Conservation (phyloP, 805 yeast genomes). For the Wickerhamomyces xylosicus region DNA sequence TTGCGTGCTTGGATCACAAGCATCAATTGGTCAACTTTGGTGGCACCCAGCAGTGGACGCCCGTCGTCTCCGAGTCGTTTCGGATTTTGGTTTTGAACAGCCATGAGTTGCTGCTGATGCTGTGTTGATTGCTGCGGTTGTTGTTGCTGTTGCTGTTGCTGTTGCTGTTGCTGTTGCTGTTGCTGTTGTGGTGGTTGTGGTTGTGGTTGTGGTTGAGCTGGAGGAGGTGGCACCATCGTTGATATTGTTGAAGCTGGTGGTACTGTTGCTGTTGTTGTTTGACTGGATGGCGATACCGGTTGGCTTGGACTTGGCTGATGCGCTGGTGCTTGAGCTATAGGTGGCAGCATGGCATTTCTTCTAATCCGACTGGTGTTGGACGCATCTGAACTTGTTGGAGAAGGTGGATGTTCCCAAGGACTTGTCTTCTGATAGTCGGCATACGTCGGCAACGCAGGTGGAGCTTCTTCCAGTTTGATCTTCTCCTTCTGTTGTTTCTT, state of each 20-base stretch:
- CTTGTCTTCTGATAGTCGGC: not conserved
- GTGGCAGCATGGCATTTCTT: not conserved
- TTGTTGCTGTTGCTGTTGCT: conserved; percentile 6
- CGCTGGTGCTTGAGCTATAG: not conserved
- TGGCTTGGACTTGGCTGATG: too few relatives aligned
- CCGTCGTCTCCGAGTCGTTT: conserved; percentile 42
- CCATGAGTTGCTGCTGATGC: conserved; percentile 12
- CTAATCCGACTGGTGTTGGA: not conserved
- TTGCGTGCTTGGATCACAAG: conserved; percentile 82
- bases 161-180: conserved; percentile 8
- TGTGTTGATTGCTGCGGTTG: conserved; percentile 1
- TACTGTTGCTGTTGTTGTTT: conserved; percentile 6
- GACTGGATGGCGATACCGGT: not conserved
- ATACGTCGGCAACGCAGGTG: not conserved
- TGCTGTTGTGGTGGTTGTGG: conserved; percentile 3
- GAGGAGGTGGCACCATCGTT: conserved; percentile 3
- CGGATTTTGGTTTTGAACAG: too few relatives aligned
- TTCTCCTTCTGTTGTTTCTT: not conserved
- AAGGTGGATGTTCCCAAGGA: not conserved
- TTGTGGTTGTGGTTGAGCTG: conserved; percentile 2
- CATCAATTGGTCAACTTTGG: conserved; percentile 88
- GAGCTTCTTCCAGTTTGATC: not conserved
- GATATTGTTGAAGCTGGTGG: too few relatives aligned
- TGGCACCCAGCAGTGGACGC: conserved; percentile 69
- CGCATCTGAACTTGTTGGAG: not conserved